A percentile compares a stretch with the other conserved stretches of the same genome.
Conservation (phyloP, 768 basidiomycete species). For the Hemileccinum rubropunctum region DNA sequence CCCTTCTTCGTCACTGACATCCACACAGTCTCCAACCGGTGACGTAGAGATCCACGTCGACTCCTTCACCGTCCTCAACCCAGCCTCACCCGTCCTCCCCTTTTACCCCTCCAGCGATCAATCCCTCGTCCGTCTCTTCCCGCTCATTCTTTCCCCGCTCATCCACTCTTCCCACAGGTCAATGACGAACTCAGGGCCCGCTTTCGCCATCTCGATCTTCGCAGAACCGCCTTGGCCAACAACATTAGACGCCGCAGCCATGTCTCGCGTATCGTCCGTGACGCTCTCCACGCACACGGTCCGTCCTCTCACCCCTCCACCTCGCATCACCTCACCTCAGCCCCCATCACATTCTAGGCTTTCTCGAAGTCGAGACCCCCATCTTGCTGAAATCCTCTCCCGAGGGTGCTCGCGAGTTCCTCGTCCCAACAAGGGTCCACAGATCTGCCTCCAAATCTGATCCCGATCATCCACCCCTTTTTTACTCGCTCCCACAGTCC, state of each 20-base stretch:
- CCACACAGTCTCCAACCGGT: slow-evolving; percentile 56
- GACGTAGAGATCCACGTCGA: slow-evolving; percentile 80
- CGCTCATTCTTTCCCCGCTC: not conserved
- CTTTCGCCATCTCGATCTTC: slow-evolving; percentile 87
- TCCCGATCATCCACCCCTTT: slow-evolving; percentile 37
- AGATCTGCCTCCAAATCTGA: slow-evolving; percentile 26
- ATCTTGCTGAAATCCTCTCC: slow-evolving; percentile 87
- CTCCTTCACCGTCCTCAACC: slow-evolving; percentile 72
- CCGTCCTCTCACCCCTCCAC: slow-evolving; percentile 18
- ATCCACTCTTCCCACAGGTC: slow-evolving; percentile 44
- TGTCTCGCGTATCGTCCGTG: slow-evolving; percentile 77
- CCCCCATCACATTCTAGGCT: slow-evolving; percentile 48
- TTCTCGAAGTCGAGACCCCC: slow-evolving; percentile 93
- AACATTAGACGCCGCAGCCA: slow-evolving; percentile 81
- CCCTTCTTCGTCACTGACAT: slow-evolving; percentile 4
- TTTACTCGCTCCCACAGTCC: slow-evolving; percentile 91
- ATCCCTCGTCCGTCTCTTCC: slow-evolving; percentile 57
- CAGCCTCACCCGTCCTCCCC: slow-evolving; percentile 69
- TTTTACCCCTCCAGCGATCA: slow-evolving; percentile 79
- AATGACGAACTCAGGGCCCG: slow-evolving; percentile 84
- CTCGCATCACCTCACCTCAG: not conserved
- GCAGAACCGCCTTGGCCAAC: slow-evolving; percentile 65
- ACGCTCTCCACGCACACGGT: slow-evolving; percentile 74
- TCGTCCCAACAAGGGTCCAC: slow-evolving; percentile 73
- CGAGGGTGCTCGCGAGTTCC: slow-evolving; percentile 91